Conservation (phyloP, 768 basidiomycete genomes). For the Agaricus sinodeliciosus region DNA sequence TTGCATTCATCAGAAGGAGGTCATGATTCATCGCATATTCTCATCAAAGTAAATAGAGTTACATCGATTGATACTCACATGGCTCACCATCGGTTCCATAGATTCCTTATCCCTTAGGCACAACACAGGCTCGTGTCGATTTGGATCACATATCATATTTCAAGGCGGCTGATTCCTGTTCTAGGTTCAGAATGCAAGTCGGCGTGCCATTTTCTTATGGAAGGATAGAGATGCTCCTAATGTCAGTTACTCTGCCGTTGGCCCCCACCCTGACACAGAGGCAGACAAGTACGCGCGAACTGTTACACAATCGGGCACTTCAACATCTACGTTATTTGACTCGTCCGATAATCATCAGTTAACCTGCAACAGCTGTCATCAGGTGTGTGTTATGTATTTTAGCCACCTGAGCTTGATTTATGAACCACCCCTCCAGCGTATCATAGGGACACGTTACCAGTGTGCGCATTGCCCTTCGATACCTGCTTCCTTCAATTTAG, state of each 20-base stretch:
- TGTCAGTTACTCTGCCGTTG: slow-evolving; percentile 37
- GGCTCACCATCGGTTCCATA: slow-evolving; percentile 20
- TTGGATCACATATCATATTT: not conserved
- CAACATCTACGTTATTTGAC: slow-evolving; percentile 26
- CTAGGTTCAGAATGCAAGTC: slow-evolving; percentile 61
- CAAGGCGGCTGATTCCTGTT: not conserved
- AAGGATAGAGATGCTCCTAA: slow-evolving; percentile 65
- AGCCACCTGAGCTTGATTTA: not conserved
- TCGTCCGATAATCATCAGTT: slow-evolving; percentile 48
- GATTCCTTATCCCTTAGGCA: slow-evolving; percentile 83
- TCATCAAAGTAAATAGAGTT: slow-evolving; percentile 70
- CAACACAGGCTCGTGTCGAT: slow-evolving; percentile 47
- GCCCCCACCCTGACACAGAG: slow-evolving; percentile 51
- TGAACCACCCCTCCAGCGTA: slow-evolving; percentile 39
- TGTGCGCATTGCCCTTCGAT: slow-evolving; percentile 85
- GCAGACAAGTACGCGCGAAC: slow-evolving; percentile 62
- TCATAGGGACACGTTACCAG: slow-evolving; percentile 78
- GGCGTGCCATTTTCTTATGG: slow-evolving; percentile 72
- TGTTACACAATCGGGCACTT: slow-evolving; percentile 45
- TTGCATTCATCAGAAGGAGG: slow-evolving; percentile 72
- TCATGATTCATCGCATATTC: slow-evolving; percentile 80
- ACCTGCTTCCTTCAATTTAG: slow-evolving; percentile 67
- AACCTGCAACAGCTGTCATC: slow-evolving; percentile 53
- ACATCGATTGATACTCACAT: not conserved
- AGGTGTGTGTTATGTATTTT: slow-evolving; percentile 36